Base-by-base conservation (phyloP, 2,329 filamentous ascomycete species). In the Thermochaetoides dissita region DNA sequence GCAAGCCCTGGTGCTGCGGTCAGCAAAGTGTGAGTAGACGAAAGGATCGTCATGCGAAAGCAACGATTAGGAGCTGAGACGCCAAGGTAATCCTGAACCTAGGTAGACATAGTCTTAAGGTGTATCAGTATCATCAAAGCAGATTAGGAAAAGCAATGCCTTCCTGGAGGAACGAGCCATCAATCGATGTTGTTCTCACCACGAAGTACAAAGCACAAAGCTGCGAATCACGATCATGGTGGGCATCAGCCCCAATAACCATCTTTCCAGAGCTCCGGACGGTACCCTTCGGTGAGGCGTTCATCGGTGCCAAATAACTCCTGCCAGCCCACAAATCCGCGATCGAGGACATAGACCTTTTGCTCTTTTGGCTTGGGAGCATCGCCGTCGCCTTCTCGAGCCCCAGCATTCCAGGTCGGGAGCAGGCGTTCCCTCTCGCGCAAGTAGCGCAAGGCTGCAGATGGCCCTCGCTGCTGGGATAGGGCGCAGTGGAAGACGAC, bases 401-500 rank as follows among this genome's bases (percentile, higher is more conserved):
- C 50, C 31, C 53, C 55, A n/a, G 12, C 17, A 24, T 24, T 24
- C 17, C 17, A 24, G 17, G 17, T 24, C 17, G 17, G 17, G 17
- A 24, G 17, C 47, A 11, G 67, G 44, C 71, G 65, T 51, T 81
- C 76, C 37, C 77, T 69, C 63, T 87, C 82, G 32, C 82, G 67
- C 46, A 88, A 52, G 60, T 95, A 96, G 54, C 72, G 71, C 52
- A 94, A 63, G 3, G 91, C 91, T 3, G 89, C 87, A 39, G 74
- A 74, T 0, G 91, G 91, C 0, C 91, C 91, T 1, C 91, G 72
- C 64, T 94, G 83, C 66, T 96, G 91, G 51, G 82, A 89, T 42
- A 96, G 67, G 11, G 84, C 83, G 63, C 91, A 98, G 65, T 98
- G 91, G 61, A 98, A 98, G 1, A 98, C 76, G 10, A 98, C 86